Evolutionary conservation across 371 early-diverging fungal genomes (phyloP).

Genomic region (Sporodiniella umbellata): DNA sequence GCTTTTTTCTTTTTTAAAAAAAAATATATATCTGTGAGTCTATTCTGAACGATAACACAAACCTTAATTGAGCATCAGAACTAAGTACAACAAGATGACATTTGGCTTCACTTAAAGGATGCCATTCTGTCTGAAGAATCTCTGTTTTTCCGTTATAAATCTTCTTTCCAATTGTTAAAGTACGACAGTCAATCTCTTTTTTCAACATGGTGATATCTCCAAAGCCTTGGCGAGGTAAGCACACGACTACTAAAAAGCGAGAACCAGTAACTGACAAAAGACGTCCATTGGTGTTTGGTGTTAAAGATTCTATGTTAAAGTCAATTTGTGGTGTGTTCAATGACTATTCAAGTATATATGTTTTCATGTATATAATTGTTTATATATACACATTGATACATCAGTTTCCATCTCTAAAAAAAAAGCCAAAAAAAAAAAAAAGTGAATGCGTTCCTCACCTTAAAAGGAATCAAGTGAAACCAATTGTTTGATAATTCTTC

Average conservation of each 20-base stretch:
- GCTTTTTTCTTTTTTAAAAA: too few relatives aligned
- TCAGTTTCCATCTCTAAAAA: conserved; percentile 8
- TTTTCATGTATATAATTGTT: not conserved
- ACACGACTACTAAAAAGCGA: conserved; percentile 21
- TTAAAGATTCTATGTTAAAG: conserved; percentile 29
- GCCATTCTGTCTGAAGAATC: conserved; percentile 37
- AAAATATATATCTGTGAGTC: too few relatives aligned
- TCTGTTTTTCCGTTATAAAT: conserved; percentile 9
- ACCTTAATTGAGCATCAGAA: conserved; percentile 34
- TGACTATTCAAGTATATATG: conserved; percentile 14
- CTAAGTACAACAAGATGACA: conserved; percentile 38
- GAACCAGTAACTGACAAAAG: conserved; percentile 33
- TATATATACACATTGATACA: not conserved
- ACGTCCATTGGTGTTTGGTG: conserved; percentile 26
- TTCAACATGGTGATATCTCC: not conserved
- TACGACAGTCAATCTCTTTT: conserved; percentile 23
- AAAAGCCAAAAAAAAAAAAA: too few relatives aligned
- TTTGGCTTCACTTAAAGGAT: conserved; percentile 42
- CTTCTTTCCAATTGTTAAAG: conserved; percentile 21
- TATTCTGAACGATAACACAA: too few relatives aligned
- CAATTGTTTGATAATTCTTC: conserved; percentile 8
- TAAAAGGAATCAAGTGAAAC: conserved; percentile 36
- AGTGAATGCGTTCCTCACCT: too few relatives aligned
- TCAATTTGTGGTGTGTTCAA: conserved; percentile 37
- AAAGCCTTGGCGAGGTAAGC: conserved; percentile 31